Base-by-base conservation (phyloP, 306 rosid species). In the Vigna trinervia region DNA sequence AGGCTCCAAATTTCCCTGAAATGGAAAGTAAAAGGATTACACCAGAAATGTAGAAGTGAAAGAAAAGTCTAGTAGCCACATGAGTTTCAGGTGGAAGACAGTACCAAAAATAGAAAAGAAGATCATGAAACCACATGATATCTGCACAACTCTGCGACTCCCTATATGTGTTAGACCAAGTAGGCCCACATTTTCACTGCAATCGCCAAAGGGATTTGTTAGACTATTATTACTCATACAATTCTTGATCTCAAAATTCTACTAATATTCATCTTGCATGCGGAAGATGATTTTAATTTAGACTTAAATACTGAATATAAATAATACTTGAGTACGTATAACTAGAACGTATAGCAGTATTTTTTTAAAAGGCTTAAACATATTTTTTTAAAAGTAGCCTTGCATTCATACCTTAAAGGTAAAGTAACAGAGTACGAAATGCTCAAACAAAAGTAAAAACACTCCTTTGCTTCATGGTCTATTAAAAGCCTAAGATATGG, bases 111-210 rank as follows among this genome's bases (percentile, higher is more conserved):
- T 96, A 13, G 97, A 65, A 84, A 93, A 92, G 89, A 96, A 91
- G 85, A 96, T 77, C 99, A 96, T 96, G 90, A 93, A 96, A 47
- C 79, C 91, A 60, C 94, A 78, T n/a, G 98, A 93, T 47, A 96
- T 91, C 76, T 96, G 97, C 87, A 93, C 97, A 0, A 91, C 96
- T 80, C 99, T 88, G 84, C 99, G 83, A 90, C 99, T 96, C 60
- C 99, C 99, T 51, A 96, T 93, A 76, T 76, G 90, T 0, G 99
- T 96, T 75, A 96, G 76, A 65, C 99, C 99, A 78, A 96, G 97
- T 38, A 92, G 88, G 20, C 99, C 99, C 36, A 93, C 93, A 80
- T 96, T 96, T 83, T 96, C 99, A n/a, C 99, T 96, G 88, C 85
- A 81, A 39, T 76, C 5, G 80, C 8, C 57, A 77, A 66, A 38